phyloP scores from a whole-genome alignment of 1,139 yeast genomes.

The Lodderomyces theae region DNA sequence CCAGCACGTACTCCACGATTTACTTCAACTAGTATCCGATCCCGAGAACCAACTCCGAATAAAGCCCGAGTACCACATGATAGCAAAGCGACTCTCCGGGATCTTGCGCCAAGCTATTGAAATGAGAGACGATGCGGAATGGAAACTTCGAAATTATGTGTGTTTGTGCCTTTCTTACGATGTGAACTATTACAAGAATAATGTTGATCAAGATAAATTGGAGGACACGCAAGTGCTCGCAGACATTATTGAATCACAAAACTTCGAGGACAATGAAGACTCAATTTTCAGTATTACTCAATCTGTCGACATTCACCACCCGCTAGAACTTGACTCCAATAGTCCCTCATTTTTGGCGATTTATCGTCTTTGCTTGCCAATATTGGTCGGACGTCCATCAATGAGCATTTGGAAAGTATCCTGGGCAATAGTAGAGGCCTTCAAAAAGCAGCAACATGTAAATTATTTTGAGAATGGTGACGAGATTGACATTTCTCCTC shows the following conservation, averaged over 20 bases:
- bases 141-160: constrained; percentile 19
- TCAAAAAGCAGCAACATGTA: neutral
- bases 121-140: constrained; percentile 23
- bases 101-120: neutral
- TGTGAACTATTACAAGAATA: constrained; percentile 1
- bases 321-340: neutral
- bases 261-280: neutral
- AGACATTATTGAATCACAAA: neutral
- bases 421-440: neutral
- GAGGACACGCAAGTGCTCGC: constrained; percentile 2
- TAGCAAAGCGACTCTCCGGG: neutral
- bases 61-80: neutral
- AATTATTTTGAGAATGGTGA: neutral
- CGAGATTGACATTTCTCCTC: neutral
- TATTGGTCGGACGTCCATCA: neutral
- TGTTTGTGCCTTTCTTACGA: constrained; percentile 2
- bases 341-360: neutral
- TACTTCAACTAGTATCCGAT: neutral
- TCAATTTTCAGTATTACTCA: neutral
- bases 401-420: neutral
- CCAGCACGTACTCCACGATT: neutral
- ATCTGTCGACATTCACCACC: neutral
- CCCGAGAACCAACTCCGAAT: neutral
- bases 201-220: neutral
- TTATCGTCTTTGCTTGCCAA: neutral